Conservation (phyloP, 306 rosid species). For the Cucurbita maxima region DNA sequence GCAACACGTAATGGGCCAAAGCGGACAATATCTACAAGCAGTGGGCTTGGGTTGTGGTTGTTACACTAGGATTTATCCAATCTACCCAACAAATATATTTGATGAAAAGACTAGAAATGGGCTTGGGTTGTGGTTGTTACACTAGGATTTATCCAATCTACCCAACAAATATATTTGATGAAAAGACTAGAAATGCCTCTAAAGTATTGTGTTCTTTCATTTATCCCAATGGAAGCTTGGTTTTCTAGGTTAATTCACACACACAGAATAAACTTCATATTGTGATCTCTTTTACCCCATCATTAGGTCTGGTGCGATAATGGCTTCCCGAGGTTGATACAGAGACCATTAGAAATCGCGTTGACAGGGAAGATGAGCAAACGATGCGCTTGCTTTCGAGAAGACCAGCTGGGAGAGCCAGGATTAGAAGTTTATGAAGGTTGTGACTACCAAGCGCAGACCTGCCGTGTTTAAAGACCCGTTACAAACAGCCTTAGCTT, state of each 20-base stretch:
- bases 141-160: no score
- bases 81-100: background rate
- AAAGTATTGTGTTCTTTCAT: background rate
- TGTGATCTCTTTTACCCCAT: background rate
- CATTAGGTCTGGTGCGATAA: slow-evolving; percentile 82
- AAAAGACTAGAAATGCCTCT: background rate
- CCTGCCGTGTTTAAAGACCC: slow-evolving; percentile 32
- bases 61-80: background rate
- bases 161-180: no score
- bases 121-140: no score
- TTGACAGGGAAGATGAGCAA: slow-evolving; percentile 80
- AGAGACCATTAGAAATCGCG: slow-evolving; percentile 78
- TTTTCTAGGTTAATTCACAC: background rate
- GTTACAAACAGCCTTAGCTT: background rate
- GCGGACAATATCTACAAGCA: no score
- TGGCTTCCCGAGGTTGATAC: slow-evolving; percentile 75
- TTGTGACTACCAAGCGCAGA: slow-evolving; percentile 53
- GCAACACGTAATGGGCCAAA: no score
- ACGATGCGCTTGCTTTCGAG: slow-evolving; percentile 81
- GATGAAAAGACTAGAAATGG: no score
- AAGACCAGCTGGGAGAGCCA: slow-evolving; percentile 50
- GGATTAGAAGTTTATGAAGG: slow-evolving; percentile 71
- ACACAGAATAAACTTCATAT: background rate
- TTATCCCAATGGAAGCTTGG: background rate
- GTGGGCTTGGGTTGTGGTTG: no score